Percentiles rank a stretch among this genome's conserved stretches.
phyloP scores from a whole-genome alignment of 768 basidiomycete species.

The Pleurotus platypus region DNA sequence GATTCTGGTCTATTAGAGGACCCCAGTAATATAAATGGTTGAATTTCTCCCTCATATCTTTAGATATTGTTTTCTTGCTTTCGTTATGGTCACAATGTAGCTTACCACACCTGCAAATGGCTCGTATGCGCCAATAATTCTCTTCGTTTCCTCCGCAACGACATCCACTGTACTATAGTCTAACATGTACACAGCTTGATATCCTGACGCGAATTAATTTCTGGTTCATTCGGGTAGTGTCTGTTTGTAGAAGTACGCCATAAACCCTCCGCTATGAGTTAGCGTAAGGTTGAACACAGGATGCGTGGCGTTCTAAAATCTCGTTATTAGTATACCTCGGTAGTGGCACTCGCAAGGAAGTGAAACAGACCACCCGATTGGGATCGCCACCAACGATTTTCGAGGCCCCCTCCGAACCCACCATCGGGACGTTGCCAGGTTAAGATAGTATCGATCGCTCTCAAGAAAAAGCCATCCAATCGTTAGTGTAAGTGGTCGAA shows the following conservation, averaged over 20 bases:
- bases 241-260: constrained; percentile 74
- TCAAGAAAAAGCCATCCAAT: constrained; percentile 22
- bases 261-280: constrained; percentile 61
- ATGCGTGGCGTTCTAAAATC: constrained; percentile 71
- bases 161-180: too few species aligned
- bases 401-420: constrained; percentile 76
- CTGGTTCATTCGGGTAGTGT: constrained; percentile 32
- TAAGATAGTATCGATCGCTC: constrained; percentile 78
- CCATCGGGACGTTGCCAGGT: constrained; percentile 82
- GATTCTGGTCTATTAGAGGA: constrained; percentile 42
- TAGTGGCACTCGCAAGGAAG: neutral
- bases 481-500: neutral
- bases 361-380: constrained; percentile 57
- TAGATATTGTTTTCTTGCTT: neutral
- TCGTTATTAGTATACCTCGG: too few species aligned
- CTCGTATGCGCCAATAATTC: too few species aligned
- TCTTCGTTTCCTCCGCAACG: too few species aligned
- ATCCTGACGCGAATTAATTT: neutral
- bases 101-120: too few species aligned
- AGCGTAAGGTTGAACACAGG: constrained; percentile 75
- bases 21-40: constrained; percentile 16
- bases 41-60: neutral
- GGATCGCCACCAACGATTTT: constrained; percentile 53
- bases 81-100: too few species aligned
- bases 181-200: too few species aligned